Conservation (phyloP, 768 basidiomycete genomes). For the Termitomyces sp. region DNA sequence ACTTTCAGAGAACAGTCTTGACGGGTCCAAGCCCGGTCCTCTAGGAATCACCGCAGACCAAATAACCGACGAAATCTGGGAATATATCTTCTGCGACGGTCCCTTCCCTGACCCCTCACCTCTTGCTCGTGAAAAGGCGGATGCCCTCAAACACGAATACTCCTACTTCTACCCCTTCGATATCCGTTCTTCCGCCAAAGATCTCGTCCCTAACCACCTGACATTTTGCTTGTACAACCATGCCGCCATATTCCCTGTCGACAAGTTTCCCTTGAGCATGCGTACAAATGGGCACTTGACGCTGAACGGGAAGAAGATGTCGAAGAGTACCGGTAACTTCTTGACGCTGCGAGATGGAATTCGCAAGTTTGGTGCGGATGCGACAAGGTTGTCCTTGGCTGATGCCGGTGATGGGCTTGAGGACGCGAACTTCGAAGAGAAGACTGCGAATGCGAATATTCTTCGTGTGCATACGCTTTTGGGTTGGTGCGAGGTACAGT, state of each 20-base stretch:
- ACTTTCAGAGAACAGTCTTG: slow-evolving; percentile 56
- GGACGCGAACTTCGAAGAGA: slow-evolving; percentile 99
- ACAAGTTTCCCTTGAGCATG: slow-evolving; percentile 89
- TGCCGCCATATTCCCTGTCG: slow-evolving; percentile 87
- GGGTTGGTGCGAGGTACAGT: slow-evolving; percentile 87
- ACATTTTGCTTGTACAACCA: slow-evolving; percentile 95
- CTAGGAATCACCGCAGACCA: slow-evolving; percentile 84
- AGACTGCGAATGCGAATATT: slow-evolving; percentile 95
- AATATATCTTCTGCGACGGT: slow-evolving; percentile 81
- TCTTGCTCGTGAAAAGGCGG: slow-evolving; percentile 70
- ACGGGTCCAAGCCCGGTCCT: slow-evolving; percentile 75
- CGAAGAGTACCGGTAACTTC: slow-evolving; percentile 93
- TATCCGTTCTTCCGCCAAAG: slow-evolving; percentile 96
- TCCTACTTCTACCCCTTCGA: slow-evolving; percentile 98
- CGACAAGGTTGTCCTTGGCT: slow-evolving; percentile 85
- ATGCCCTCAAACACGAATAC: slow-evolving; percentile 85
- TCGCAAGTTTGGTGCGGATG: slow-evolving; percentile 95
- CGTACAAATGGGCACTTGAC: slow-evolving; percentile 95
- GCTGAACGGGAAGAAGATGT: slow-evolving; percentile 99
- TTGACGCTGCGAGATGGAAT: slow-evolving; percentile 86
- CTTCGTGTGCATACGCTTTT: slow-evolving; percentile 86
- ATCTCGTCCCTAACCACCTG: slow-evolving; percentile 91
- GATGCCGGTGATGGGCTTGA: slow-evolving; percentile 97
- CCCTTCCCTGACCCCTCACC: slow-evolving; percentile 67
- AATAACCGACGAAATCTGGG: slow-evolving; percentile 98